Evolutionary conservation across 139 green algal genomes (phyloP).

Genomic region (Eudorina sp.): DNA sequence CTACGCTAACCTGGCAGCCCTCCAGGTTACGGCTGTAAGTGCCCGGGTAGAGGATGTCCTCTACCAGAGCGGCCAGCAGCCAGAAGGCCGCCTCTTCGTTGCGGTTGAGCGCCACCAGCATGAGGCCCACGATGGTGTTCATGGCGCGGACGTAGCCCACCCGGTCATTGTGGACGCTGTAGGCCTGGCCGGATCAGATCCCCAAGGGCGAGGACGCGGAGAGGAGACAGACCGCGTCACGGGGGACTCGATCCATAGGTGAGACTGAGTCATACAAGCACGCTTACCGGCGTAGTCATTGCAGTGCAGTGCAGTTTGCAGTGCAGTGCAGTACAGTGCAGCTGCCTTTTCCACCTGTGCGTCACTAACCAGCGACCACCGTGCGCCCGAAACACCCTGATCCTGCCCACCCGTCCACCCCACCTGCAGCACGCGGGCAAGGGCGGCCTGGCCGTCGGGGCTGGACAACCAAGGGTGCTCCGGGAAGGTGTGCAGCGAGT

Average conservation of each 20-base stretch:
- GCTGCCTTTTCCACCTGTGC: too few species aligned
- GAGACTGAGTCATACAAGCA: too few species aligned
- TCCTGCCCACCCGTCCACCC: too few species aligned
- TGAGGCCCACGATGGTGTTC: conserved; percentile 84
- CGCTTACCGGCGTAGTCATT: too few species aligned
- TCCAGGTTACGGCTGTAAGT: conserved; percentile 81
- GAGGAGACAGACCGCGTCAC: too few species aligned
- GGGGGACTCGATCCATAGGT: too few species aligned
- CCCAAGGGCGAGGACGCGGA: not conserved
- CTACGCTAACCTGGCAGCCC: conserved; percentile 87
- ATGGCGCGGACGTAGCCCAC: conserved; percentile 69
- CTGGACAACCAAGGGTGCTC: conserved; percentile 74
- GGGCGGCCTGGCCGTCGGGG: conserved; percentile 70
- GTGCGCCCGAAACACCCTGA: too few species aligned
- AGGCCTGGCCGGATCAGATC: conserved; percentile 72
- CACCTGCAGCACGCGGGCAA: conserved; percentile 76
- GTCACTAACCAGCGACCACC: too few species aligned
- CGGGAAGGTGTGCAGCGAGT: conserved; percentile 84
- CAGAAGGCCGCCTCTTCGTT: conserved; percentile 72
- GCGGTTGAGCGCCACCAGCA: conserved; percentile 76
- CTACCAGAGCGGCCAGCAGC: conserved; percentile 67
- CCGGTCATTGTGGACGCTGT: conserved; percentile 78
- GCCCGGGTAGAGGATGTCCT: conserved; percentile 80
- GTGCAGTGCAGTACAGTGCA: too few species aligned
- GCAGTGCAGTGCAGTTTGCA: too few species aligned